Percentiles rank a stretch among this genome's conserved stretches.
phyloP scores from a whole-genome alignment of 352 stramenopile species.

The Phytophthora sojae region DNA sequence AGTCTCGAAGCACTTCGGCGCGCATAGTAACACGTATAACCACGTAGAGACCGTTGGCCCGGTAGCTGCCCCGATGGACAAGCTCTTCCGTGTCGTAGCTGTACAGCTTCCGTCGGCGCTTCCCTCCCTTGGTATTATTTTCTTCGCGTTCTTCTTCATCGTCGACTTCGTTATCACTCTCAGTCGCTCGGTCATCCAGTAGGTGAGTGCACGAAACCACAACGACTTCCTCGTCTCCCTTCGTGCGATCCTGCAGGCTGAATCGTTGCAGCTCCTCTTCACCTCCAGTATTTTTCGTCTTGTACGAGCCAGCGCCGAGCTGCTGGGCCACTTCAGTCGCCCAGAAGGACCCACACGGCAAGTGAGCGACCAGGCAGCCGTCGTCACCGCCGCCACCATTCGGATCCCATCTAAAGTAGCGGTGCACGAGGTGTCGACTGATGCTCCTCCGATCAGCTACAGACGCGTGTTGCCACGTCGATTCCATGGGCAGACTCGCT shows the following conservation, averaged over 20 bases:
- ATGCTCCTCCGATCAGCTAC: conserved; percentile 17
- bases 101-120: conserved; percentile 29
- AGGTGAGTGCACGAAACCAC: conserved; percentile 57
- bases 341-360: conserved; percentile 43
- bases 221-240: not conserved
- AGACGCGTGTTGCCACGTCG: conserved; percentile 47
- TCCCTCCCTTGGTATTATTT: not conserved
- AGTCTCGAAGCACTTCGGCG: conserved; percentile 42
- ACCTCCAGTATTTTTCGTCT: not conserved
- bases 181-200: conserved; percentile 42
- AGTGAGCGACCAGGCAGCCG: conserved; percentile 39
- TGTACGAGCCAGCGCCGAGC: not conserved
- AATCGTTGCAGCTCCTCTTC: not conserved
- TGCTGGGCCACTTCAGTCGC: conserved; percentile 14
- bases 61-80: conserved; percentile 67
- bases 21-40: conserved; percentile 66
- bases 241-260: not conserved
- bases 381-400: conserved; percentile 12
- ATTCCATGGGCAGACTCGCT: conserved; percentile 43
- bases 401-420: conserved; percentile 50
- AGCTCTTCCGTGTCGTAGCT: conserved; percentile 66
- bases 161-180: conserved; percentile 30
- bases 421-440: conserved; percentile 37
- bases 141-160: not conserved
- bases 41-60: conserved; percentile 62